These are phyloP conservation scores for Penicillium vulpinum DNA, from an alignment of 2,329 filamentous ascomycete species.

Conservation along the genomic window DNA sequence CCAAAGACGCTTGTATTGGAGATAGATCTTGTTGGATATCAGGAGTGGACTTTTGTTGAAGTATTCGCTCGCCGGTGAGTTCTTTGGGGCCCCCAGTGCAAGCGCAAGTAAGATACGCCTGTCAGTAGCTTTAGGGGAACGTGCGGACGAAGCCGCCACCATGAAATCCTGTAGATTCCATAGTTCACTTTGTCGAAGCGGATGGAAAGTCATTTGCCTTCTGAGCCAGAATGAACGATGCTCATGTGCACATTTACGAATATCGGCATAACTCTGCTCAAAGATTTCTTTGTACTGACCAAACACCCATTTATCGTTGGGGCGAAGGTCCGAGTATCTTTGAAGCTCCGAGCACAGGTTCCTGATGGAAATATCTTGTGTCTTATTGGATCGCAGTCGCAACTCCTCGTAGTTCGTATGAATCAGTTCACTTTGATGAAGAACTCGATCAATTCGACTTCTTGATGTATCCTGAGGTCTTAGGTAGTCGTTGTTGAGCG, in stretches of 20 bases:
- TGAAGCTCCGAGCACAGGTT: not conserved
- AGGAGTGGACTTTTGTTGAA: not conserved
- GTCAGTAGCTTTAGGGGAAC: not conserved
- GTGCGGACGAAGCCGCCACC: not conserved
- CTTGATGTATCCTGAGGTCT: constrained; percentile 20
- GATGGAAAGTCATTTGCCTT: not conserved
- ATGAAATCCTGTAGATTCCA: not conserved
- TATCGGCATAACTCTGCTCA: no score
- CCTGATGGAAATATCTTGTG: not conserved
- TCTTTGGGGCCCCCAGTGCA: not conserved
- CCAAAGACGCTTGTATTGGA: constrained; percentile 10
- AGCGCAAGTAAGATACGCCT: not conserved
- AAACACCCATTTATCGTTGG: not conserved
- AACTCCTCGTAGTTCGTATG: constrained; percentile 9
- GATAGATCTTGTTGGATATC: not conserved
- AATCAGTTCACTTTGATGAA: constrained; percentile 1
- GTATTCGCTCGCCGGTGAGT: not conserved
- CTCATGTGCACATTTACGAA: not conserved
- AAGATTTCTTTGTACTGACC: not conserved
- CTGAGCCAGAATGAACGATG: not conserved
- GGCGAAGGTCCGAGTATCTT: not conserved
- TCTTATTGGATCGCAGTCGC: not conserved
- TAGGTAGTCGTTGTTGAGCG: constrained; percentile 16
- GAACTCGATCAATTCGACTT: constrained; percentile 20
- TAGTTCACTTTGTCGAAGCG: not conserved